These are phyloP conservation scores for Diaporthe ilicicola DNA, from an alignment of 2,329 filamentous ascomycete genomes.

Conservation along the genomic window DNA sequence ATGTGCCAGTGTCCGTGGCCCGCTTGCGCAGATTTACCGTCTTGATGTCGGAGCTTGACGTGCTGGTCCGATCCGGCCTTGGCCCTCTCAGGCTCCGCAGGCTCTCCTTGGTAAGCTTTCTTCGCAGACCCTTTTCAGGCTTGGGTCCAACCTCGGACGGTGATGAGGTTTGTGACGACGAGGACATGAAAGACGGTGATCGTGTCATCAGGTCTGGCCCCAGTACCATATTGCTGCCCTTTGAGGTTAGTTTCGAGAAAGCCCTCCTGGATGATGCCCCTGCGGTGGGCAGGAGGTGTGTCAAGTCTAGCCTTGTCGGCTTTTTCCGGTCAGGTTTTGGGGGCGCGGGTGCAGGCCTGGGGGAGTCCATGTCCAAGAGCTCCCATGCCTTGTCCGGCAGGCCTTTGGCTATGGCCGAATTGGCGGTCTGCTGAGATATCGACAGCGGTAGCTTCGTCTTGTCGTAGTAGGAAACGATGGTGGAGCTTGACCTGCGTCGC, in stretches of 20 bases:
- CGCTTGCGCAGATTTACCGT: conserved; percentile 18
- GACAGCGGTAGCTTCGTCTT: conserved; percentile 62
- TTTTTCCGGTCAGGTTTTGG: conserved; percentile 53
- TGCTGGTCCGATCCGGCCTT: background rate
- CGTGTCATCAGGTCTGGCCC: conserved; percentile 48
- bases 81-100: conserved; percentile 34
- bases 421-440: conserved; percentile 68
- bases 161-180: conserved; percentile 44
- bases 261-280: conserved; percentile 38
- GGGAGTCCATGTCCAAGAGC: conserved; percentile 54
- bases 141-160: conserved; percentile 38
- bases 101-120: conserved; percentile 48
- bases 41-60: conserved; percentile 10
- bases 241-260: conserved; percentile 32
- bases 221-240: conserved; percentile 41
- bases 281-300: conserved; percentile 49
- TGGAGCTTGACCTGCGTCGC: conserved; percentile 61
- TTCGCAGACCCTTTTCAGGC: conserved; percentile 42
- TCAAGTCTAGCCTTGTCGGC: conserved; percentile 59
- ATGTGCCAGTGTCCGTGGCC: conserved; percentile 45
- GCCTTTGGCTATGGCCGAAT: conserved; percentile 66
- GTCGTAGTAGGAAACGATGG: conserved; percentile 66
- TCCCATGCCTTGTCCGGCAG: conserved; percentile 56
- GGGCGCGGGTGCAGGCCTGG: conserved; percentile 39
- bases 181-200: conserved; percentile 55